phyloP scores from a whole-genome alignment of 345 rosid genomes.

The Psidium guajava region DNA sequence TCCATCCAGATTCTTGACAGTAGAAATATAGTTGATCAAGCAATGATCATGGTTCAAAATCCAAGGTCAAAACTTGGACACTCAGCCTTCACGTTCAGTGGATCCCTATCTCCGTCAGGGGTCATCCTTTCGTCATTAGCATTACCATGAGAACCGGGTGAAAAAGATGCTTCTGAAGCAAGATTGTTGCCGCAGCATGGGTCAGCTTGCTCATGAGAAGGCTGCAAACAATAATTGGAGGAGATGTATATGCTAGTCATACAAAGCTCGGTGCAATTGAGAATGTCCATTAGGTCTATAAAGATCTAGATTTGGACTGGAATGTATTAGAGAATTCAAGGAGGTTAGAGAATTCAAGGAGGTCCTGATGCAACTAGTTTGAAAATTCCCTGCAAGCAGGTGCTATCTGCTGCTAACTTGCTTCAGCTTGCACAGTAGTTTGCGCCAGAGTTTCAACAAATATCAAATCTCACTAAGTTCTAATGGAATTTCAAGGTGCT shows the following conservation, averaged over 20 bases:
- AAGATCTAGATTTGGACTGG: background rate
- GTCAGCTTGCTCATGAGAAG: background rate
- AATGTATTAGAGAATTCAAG: background rate
- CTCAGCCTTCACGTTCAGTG: constrained; percentile 4
- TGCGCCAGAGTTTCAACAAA: background rate
- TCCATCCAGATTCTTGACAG: background rate
- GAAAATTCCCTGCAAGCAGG: background rate
- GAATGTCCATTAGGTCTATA: background rate
- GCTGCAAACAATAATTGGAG: background rate
- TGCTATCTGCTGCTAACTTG: background rate
- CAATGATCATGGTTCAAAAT: constrained; percentile 14
- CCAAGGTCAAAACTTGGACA: constrained; percentile 52
- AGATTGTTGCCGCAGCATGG: background rate
- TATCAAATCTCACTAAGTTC: background rate
- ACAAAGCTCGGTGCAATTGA: background rate
- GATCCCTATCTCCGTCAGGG: background rate
- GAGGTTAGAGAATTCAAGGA: background rate
- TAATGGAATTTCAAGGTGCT: background rate
- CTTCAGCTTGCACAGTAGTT: background rate
- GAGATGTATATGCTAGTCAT: background rate
- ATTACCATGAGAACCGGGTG: background rate
- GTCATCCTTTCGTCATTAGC: background rate
- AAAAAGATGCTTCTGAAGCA: background rate
- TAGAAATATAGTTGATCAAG: background rate
- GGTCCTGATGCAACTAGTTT: background rate